These are phyloP conservation scores for Ceratobasidium sp. DNA, from an alignment of 1,284 basidiomycete species.

Conservation along the genomic window DNA sequence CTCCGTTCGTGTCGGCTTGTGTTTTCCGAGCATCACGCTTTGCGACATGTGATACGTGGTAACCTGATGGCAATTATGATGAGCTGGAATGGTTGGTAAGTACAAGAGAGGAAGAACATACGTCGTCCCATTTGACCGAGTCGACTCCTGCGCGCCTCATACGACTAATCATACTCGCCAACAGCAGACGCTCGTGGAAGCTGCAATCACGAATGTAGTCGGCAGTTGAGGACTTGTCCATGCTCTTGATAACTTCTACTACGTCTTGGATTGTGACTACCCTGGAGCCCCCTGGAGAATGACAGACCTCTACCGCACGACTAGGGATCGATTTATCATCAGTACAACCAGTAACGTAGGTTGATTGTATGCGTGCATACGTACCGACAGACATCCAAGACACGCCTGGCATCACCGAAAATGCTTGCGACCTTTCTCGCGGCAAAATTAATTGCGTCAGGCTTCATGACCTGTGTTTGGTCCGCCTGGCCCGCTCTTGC, in stretches of 20 bases:
- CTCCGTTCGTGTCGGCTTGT: conserved; percentile 66
- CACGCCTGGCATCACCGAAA: conserved; percentile 93
- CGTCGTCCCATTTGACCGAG: conserved; percentile 86
- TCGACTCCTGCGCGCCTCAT: conserved; percentile 86
- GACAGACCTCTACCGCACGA: conserved; percentile 84
- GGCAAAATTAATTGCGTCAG: conserved; percentile 87
- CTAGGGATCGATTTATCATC: conserved; percentile 54
- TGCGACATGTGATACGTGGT: conserved; percentile 40
- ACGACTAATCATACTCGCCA: conserved; percentile 87
- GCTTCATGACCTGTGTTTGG: conserved; percentile 68
- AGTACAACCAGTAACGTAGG: conserved; percentile 17
- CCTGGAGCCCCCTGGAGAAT: conserved; percentile 56
- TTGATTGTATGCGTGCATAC: conserved; percentile 43
- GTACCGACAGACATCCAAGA: conserved; percentile 91
- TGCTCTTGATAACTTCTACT: conserved; percentile 82
- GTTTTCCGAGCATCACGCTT: conserved; percentile 49
- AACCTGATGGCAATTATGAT: background rate
- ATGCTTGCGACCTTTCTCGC: conserved; percentile 93
- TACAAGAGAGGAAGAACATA: conserved; percentile 54
- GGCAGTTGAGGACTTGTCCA: conserved; percentile 92
- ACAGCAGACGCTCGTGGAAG: conserved; percentile 87
- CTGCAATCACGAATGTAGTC: conserved; percentile 83
- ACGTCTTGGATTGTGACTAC: conserved; percentile 80
- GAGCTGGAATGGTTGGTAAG: background rate
- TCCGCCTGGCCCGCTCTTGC: conserved; percentile 63